Conservation (phyloP, 805 yeast species). For the Clavispora phyllophila region DNA sequence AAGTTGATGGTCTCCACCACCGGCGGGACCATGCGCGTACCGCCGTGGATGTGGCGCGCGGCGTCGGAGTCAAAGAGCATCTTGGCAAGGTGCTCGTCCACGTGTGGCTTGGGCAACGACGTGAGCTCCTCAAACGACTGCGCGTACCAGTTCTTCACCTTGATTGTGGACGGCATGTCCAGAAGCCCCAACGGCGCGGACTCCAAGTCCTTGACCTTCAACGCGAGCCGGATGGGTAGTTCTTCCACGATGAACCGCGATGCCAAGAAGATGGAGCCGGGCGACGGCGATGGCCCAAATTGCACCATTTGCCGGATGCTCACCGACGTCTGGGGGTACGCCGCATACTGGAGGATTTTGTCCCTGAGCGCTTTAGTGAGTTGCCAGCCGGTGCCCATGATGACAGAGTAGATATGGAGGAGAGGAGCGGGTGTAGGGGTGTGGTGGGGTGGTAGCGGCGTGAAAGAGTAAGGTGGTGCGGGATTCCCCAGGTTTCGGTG, state of each 20-base stretch:
- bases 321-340: conserved; percentile 77
- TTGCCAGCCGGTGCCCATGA: conserved; percentile 46
- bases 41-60: conserved; percentile 3
- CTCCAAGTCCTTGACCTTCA: conserved; percentile 79
- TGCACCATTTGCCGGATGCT: conserved; percentile 87
- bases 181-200: conserved; percentile 70
- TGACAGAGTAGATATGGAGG: neutral
- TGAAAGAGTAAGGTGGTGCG: neutral
- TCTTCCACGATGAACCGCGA: conserved; percentile 83
- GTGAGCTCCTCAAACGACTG: conserved; percentile 83
- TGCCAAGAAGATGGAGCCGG: conserved; percentile 76
- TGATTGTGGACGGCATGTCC: conserved; percentile 67
- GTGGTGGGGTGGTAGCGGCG: neutral
- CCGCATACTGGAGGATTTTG: conserved; percentile 59
- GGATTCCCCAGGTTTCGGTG: conserved; percentile 1
- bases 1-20: conserved; percentile 18
- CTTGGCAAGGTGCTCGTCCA: conserved; percentile 38
- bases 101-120: conserved; percentile 53
- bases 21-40: neutral
- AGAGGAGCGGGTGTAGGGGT: neutral
- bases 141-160: conserved; percentile 85
- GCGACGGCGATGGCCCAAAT: conserved; percentile 74
- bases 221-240: conserved; percentile 80
- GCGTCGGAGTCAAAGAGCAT: conserved; percentile 23
- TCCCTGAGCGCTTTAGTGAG: conserved; percentile 46